A percentile compares a stretch with the other conserved stretches of the same genome.
These are phyloP conservation scores for Boehmeria nivea DNA, from an alignment of 306 rosid species.

Conservation along the genomic window DNA sequence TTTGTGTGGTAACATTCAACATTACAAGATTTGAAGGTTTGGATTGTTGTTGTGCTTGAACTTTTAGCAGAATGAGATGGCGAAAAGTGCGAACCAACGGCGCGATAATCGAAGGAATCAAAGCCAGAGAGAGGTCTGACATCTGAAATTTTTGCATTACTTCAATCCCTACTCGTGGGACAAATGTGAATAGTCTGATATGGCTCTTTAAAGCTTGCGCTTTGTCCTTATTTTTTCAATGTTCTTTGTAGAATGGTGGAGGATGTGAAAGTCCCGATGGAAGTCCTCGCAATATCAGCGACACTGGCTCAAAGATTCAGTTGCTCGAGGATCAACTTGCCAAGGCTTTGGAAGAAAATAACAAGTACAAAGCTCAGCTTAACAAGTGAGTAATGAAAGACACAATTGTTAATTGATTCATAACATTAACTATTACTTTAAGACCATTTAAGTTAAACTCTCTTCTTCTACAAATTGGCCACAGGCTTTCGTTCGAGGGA, in stretches of 20 bases:
- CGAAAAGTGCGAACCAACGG: conserved; percentile 43
- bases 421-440: no score
- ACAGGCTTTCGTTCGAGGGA: conserved; percentile 46
- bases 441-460: no score
- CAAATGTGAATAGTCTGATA: no score
- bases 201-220: conserved; percentile 22
- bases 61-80: conserved; percentile 41
- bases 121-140: conserved; percentile 54
- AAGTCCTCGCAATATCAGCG: conserved; percentile 40
- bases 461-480: no score
- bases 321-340: conserved; percentile 53
- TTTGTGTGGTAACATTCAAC: conserved; percentile 21
- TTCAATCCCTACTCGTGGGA: no score
- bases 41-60: conserved; percentile 12
- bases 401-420: no score
- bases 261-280: conserved; percentile 45
- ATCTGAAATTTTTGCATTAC: conserved; percentile 13
- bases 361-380: conserved; percentile 50
- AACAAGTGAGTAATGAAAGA: conserved; percentile 38
- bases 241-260: conserved; percentile 47
- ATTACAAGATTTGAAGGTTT: conserved; percentile 16
- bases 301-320: conserved; percentile 44
- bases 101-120: conserved; percentile 51
- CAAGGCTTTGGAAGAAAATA: conserved; percentile 54
- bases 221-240: background rate